Evolutionary conservation across 1,284 basidiomycete genomes (phyloP).

Genomic region (Psilocybe mexicana): DNA sequence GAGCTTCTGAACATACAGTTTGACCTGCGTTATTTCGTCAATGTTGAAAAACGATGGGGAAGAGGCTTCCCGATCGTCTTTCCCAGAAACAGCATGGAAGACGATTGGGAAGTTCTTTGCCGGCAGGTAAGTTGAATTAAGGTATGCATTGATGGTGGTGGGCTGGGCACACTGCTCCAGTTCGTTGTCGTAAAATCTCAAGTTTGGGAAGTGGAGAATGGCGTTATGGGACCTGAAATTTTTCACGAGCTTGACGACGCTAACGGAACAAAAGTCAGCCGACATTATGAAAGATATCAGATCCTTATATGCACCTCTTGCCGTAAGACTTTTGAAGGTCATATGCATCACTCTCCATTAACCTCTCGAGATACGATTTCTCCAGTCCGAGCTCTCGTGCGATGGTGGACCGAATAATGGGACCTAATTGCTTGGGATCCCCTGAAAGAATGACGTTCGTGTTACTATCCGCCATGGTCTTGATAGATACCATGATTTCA

Average conservation of each 20-base stretch:
- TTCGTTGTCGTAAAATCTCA: conserved; percentile 53
- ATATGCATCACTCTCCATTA: conserved; percentile 54
- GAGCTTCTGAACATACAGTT: conserved; percentile 42
- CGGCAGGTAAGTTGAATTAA: conserved; percentile 43
- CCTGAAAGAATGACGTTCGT: conserved; percentile 63
- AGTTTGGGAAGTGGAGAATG: conserved; percentile 60
- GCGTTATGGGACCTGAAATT: conserved; percentile 60
- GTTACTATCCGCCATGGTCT: conserved; percentile 47
- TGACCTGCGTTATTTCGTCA: conserved; percentile 55
- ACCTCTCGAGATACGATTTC: conserved; percentile 54
- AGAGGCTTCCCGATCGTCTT: conserved; percentile 58
- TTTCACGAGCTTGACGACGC: conserved; percentile 40
- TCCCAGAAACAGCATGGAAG: conserved; percentile 60
- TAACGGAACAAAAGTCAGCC: conserved; percentile 11
- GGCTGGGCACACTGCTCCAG: conserved; percentile 45
- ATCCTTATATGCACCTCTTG: conserved; percentile 11
- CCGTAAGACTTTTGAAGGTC: conserved; percentile 37
- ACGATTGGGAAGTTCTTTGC: conserved; percentile 55
- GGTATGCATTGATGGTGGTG: conserved; percentile 37
- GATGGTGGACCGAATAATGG: conserved; percentile 54
- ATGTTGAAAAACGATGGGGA: conserved; percentile 72
- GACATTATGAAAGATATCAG: not conserved
- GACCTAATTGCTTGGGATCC: conserved; percentile 64
- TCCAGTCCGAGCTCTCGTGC: conserved; percentile 53
- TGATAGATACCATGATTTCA: conserved; percentile 56